These are phyloP conservation scores for Pisolithus albus DNA, from an alignment of 768 basidiomycete genomes.

Conservation along the genomic window DNA sequence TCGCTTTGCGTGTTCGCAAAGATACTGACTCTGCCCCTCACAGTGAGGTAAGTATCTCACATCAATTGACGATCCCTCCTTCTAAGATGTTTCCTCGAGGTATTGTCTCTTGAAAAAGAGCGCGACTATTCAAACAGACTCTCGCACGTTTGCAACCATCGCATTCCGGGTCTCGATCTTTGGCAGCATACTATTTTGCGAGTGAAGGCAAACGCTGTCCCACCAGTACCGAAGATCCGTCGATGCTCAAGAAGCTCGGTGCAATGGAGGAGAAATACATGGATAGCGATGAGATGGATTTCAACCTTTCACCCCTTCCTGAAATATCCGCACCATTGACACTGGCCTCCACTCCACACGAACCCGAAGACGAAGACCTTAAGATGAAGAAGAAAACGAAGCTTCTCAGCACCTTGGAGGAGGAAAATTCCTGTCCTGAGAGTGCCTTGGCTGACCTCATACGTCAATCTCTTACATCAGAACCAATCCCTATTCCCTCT, in stretches of 20 bases:
- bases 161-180: slow-evolving; percentile 9
- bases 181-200: slow-evolving; percentile 13
- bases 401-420: slow-evolving; percentile 17
- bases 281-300: slow-evolving; percentile 19
- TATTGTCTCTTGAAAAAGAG: slow-evolving; percentile 19
- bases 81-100: slow-evolving; percentile 10
- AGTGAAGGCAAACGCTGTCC: slow-evolving; percentile 16
- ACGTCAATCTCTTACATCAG: not conserved
- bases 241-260: slow-evolving; percentile 8
- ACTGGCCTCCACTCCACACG: slow-evolving; percentile 24
- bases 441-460: slow-evolving; percentile 15
- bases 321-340: slow-evolving; percentile 19
- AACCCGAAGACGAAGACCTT: slow-evolving; percentile 24
- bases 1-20: slow-evolving; percentile 4
- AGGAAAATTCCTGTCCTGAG: slow-evolving; percentile 12
- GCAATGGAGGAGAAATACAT: slow-evolving; percentile 15
- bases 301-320: slow-evolving; percentile 27
- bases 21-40: slow-evolving; percentile 14
- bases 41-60: slow-evolving; percentile 30
- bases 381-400: slow-evolving; percentile 11
- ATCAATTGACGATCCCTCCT: not conserved
- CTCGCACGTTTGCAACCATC: slow-evolving; percentile 17
- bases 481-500: slow-evolving; percentile 18
- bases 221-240: slow-evolving; percentile 11
- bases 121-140: slow-evolving; percentile 25